These are phyloP conservation scores for Sutorius eximius DNA, from an alignment of 1,284 basidiomycete genomes.

Conservation along the genomic window DNA sequence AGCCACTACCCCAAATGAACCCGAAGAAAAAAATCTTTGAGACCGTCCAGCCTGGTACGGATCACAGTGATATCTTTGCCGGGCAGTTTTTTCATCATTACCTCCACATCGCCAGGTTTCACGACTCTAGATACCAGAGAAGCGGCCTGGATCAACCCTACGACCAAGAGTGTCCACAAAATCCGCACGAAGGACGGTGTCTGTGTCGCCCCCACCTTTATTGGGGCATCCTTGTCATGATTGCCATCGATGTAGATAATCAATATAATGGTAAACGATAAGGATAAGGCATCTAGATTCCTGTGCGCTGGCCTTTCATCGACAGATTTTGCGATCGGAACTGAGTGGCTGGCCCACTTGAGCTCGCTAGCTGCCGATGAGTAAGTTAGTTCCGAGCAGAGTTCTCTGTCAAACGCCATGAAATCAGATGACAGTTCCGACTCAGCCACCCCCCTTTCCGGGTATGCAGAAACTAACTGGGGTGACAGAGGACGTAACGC, in stretches of 20 bases:
- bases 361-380: constrained; percentile 41
- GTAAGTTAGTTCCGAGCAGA: constrained; percentile 64
- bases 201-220: constrained; percentile 77
- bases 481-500: constrained; percentile 48
- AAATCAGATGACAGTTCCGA: neutral
- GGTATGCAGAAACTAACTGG: constrained; percentile 62
- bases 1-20: constrained; percentile 81
- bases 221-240: constrained; percentile 87
- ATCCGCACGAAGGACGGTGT: constrained; percentile 86
- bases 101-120: constrained; percentile 54
- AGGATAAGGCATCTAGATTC: neutral
- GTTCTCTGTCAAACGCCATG: constrained; percentile 1
- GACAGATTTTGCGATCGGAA: neutral
- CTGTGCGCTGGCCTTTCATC: neutral
- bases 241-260: constrained; percentile 3
- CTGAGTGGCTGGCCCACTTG: neutral
- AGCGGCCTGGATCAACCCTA: constrained; percentile 89
- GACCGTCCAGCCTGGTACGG: constrained; percentile 81
- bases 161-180: constrained; percentile 76
- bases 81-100: constrained; percentile 4
- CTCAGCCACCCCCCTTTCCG: constrained; percentile 49
- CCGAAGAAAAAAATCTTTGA: constrained; percentile 99
- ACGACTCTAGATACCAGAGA: constrained; percentile 83
- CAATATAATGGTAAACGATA: neutral
- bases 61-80: neutral